Evolutionary conservation across 2,329 filamentous ascomycete genomes (phyloP).

Genomic region (Pyrenophora seminiperda): DNA sequence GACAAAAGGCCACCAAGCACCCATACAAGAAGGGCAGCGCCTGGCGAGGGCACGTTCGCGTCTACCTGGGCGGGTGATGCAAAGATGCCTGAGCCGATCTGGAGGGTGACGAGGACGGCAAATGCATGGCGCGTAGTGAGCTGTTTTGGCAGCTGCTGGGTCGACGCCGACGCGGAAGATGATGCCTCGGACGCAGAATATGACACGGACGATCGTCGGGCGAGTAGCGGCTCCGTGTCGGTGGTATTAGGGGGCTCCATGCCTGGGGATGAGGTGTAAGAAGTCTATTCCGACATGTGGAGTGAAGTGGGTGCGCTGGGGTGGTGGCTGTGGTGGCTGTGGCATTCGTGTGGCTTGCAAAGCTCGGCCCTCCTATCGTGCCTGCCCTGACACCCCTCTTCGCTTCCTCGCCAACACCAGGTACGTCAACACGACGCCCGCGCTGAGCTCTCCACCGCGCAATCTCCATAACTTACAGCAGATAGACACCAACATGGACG

Average conservation of each 20-base stretch:
- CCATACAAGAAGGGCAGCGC: constrained; percentile 64
- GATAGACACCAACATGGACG: constrained; percentile 70
- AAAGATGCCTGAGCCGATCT: constrained; percentile 69
- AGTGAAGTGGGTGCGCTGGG: neutral
- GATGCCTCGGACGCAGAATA: neutral
- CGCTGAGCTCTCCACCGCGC: constrained; percentile 30
- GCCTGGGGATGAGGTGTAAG: neutral
- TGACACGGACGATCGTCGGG: constrained; percentile 5
- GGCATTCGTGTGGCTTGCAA: constrained; percentile 7
- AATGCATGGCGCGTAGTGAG: constrained; percentile 53
- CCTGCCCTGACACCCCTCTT: constrained; percentile 30
- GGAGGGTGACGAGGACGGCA: constrained; percentile 66
- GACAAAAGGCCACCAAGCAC: constrained; percentile 65
- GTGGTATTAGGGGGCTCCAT: constrained; percentile 18
- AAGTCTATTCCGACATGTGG: too few relatives aligned
- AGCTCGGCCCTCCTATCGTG: constrained; percentile 18
- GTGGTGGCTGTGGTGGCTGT: constrained; percentile 8
- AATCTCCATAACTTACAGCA: constrained; percentile 32
- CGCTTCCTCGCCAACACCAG: constrained; percentile 38
- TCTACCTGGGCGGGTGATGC: constrained; percentile 68
- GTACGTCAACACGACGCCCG: constrained; percentile 45
- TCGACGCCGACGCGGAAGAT: constrained; percentile 19
- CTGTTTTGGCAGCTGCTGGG: constrained; percentile 28
- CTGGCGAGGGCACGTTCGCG: constrained; percentile 66
- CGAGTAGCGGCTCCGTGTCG: constrained; percentile 38